These are phyloP conservation scores for Pyrus betulifolia DNA, from an alignment of 306 rosid species.

Conservation along the genomic window DNA sequence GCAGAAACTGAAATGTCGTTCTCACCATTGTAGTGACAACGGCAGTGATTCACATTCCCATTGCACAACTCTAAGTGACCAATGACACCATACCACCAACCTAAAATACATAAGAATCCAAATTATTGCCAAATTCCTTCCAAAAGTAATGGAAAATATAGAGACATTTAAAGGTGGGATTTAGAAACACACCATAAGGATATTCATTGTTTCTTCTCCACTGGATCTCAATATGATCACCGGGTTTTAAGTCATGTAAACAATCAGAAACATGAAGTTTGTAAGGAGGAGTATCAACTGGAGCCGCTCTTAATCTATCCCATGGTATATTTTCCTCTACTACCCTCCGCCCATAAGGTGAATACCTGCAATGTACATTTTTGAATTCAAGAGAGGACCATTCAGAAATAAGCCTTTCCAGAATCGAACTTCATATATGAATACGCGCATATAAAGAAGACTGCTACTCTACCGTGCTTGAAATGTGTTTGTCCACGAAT, in stretches of 20 bases:
- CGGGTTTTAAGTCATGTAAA: constrained; percentile 59
- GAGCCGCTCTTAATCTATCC: constrained; percentile 77
- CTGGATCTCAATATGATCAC: constrained; percentile 89
- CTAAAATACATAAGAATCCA: constrained; percentile 26
- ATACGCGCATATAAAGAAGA: neutral
- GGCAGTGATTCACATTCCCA: constrained; percentile 43
- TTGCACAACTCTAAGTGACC: constrained; percentile 68
- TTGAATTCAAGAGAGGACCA: neutral
- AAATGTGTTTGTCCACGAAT: constrained; percentile 48
- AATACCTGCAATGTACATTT: constrained; percentile 45
- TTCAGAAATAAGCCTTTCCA: neutral
- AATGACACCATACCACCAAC: constrained; percentile 94
- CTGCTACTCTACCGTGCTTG: constrained; percentile 61
- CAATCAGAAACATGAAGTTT: constrained; percentile 66
- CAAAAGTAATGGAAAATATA: neutral
- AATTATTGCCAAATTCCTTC: neutral
- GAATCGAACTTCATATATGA: neutral
- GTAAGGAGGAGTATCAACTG: constrained; percentile 51
- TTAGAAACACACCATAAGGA: constrained; percentile 59
- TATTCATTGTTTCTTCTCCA: constrained; percentile 88
- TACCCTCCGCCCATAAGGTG: constrained; percentile 69
- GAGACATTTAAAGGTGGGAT: neutral
- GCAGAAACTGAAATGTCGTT: constrained; percentile 15
- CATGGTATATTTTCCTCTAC: constrained; percentile 68
- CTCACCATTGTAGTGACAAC: constrained; percentile 63